Evolutionary conservation across 2,329 filamentous ascomycete species (phyloP).

Genomic region (Zymoseptoria pseudotritici): DNA sequence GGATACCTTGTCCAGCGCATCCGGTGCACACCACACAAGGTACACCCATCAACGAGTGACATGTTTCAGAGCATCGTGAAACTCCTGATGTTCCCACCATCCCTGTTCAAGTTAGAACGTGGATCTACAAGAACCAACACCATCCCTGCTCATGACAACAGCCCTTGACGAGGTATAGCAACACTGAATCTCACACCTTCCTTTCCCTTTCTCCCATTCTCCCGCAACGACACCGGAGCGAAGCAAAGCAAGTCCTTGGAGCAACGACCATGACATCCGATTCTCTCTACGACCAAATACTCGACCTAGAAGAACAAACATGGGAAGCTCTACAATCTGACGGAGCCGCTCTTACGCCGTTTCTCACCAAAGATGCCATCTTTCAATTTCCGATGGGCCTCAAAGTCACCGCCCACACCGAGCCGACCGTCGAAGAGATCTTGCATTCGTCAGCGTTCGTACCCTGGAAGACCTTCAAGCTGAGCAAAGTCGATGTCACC

Average conservation of each 20-base stretch:
- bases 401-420: constrained; percentile 21
- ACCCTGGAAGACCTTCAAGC: constrained; percentile 23
- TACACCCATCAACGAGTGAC: background rate
- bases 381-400: constrained; percentile 24
- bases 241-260: background rate
- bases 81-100: background rate
- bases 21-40: background rate
- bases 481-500: constrained; percentile 24
- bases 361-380: constrained; percentile 21
- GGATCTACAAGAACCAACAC: background rate
- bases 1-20: background rate
- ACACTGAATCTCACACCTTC: background rate
- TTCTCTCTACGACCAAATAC: constrained; percentile 16
- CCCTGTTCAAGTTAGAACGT: background rate
- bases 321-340: constrained; percentile 22
- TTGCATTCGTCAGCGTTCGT: constrained; percentile 22
- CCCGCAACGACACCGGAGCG: background rate
- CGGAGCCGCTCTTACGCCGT: constrained; percentile 21
- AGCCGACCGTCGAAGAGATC: constrained; percentile 23
- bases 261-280: constrained; percentile 7
- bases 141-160: background rate
- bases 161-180: no score
- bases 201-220: background rate
- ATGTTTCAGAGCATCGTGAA: background rate
- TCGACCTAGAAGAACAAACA: constrained; percentile 24